Base-by-base conservation (phyloP, 2,329 filamentous ascomycete species). In the Myriangium duriaei region DNA sequence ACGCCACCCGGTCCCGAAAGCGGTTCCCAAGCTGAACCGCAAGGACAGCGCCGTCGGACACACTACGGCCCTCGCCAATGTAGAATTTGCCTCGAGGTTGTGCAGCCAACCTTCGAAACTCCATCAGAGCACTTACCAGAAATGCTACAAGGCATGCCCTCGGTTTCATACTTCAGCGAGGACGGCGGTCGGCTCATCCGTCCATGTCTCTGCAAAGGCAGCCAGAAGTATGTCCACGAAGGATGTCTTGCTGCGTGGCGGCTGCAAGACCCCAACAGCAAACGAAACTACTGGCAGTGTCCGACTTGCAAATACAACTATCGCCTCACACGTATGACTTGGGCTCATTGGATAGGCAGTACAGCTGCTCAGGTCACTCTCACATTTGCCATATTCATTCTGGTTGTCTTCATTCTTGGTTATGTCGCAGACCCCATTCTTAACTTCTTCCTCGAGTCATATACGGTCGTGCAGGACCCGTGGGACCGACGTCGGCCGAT, bases 381-480 rank as follows among this genome's bases (percentile, higher is more conserved):
- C 49, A 95, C 88, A 1, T 48, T 83, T 2, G 34, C 68, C 13
- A 80, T 94, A 45, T 72, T 95, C 46, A 41, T 85, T 24, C 44
- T 77, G 30, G 71, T 78, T 36, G 69, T 94, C 16, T 96, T 94
- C 52, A 28, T 83, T 1, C 74, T 96, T 40, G 91, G 91, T 30
- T 96, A 95, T 51, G 62, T 96, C 47, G 88, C 87, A 42, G 87
- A 96, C 58, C 87, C 87, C 1, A 84, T 96, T 43, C 79, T 96
- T 57, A 83, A 86, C 49, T 63, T 94, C 17, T 94, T 88, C 65
- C 62, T 88, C 39, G 85, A 94, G 52, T 86, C 86, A 0, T 61
- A 61, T 46, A 24, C 29, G 6, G 29, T 30, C 5, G 36, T 39
- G 16, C 16, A 28, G 4, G 52, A 54, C 30, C 61, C 60, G 10